Evolutionary conservation across 495 filamentous ascomycete species (phyloP).

Genomic region (Penicillium coffeae): DNA sequence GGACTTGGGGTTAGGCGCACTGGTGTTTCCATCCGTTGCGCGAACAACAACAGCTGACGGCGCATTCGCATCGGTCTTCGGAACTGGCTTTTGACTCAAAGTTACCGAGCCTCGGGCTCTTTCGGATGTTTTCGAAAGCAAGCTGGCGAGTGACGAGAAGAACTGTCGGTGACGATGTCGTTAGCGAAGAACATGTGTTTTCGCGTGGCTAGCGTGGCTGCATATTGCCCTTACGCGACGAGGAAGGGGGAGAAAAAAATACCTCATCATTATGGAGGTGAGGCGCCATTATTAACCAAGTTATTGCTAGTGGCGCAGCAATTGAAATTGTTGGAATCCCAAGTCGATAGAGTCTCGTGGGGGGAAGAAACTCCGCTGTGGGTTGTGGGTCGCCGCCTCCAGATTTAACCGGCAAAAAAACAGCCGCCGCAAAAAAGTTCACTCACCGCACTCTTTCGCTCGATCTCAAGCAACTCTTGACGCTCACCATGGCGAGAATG

Average conservation of each 20-base stretch:
- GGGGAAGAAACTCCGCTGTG: conserved; percentile 28
- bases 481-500: conserved; percentile 31
- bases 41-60: conserved; percentile 72
- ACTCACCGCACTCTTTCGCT: conserved; percentile 13
- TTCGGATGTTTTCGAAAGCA: conserved; percentile 66
- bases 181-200: conserved; percentile 11
- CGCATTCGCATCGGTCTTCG: conserved; percentile 14
- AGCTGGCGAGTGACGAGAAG: conserved; percentile 70
- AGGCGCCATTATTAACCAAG: conserved; percentile 43
- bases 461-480: not conserved
- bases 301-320: conserved; percentile 4
- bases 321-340: conserved; percentile 5
- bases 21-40: conserved; percentile 67
- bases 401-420: conserved; percentile 19
- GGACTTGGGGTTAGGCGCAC: conserved; percentile 35
- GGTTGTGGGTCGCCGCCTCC: conserved; percentile 19
- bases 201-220: conserved; percentile 9
- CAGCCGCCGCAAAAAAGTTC: conserved; percentile 23
- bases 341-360: conserved; percentile 12
- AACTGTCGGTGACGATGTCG: conserved; percentile 55
- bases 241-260: conserved; percentile 8
- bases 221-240: not conserved
- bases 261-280: conserved; percentile 76
- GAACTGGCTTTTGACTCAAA: conserved; percentile 73
- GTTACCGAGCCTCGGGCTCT: conserved; percentile 73